These are phyloP conservation scores for Cornus florida DNA, from an alignment of 148 eudicot species.

Conservation along the genomic window DNA sequence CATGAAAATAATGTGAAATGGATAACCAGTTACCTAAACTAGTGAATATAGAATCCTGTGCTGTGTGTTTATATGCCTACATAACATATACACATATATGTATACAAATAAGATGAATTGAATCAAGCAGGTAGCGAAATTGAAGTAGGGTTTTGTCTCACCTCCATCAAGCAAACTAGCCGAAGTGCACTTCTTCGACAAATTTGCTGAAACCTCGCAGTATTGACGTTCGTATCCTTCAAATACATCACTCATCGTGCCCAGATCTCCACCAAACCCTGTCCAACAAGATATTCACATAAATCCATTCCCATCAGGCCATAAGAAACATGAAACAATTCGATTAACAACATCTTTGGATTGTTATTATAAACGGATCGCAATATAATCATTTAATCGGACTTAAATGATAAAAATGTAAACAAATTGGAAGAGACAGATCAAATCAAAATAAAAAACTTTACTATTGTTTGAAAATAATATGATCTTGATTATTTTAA, in stretches of 20 bases:
- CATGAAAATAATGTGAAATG: background rate
- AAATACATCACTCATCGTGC: slow-evolving; percentile 40
- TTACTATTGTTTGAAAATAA: background rate
- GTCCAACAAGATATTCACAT: background rate
- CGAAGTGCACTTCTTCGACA: slow-evolving; percentile 33
- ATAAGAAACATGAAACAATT: background rate
- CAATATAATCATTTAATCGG: background rate
- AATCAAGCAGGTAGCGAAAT: background rate
- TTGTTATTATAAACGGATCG: background rate
- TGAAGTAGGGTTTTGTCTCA: background rate
- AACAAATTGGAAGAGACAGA: background rate
- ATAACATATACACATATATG: background rate
- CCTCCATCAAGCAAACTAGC: slow-evolving; percentile 41
- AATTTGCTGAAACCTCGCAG: slow-evolving; percentile 49
- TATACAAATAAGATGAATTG: background rate
- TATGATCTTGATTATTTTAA: background rate
- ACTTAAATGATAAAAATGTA: background rate
- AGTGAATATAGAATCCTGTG: background rate
- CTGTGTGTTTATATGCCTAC: background rate
- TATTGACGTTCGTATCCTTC: slow-evolving; percentile 52
- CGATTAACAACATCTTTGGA: background rate
- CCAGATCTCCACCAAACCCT: background rate
- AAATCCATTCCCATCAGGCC: background rate
- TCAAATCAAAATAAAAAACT: background rate
- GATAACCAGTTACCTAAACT: background rate